A percentile compares a stretch with the other conserved stretches of the same genome.
phyloP scores from a whole-genome alignment of 1,284 basidiomycete species.

The Dichomitus squalens region DNA sequence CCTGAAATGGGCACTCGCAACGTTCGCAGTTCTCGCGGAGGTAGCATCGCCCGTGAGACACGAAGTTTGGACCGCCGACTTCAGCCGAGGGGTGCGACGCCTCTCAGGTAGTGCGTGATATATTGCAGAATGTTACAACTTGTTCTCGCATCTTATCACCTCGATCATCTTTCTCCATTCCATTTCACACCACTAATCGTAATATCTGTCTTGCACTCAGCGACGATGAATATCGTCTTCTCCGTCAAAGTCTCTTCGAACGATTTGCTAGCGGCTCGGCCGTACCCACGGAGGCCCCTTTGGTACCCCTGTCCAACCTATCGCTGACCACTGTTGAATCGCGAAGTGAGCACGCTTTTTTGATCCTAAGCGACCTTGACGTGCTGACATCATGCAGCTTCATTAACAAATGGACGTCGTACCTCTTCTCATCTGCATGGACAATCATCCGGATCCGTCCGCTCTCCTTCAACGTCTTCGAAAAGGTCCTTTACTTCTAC shows the following conservation, averaged over 20 bases:
- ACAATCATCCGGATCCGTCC: slow-evolving; percentile 38
- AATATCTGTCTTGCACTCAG: slow-evolving; percentile 38
- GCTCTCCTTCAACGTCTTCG: slow-evolving; percentile 62
- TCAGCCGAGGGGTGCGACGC: no score
- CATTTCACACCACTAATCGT: neutral
- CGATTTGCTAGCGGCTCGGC: slow-evolving; percentile 59
- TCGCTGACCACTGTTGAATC: slow-evolving; percentile 17
- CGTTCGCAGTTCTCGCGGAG: no score
- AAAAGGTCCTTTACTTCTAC: slow-evolving; percentile 61
- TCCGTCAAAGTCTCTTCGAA: slow-evolving; percentile 77
- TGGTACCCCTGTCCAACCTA: slow-evolving; percentile 51
- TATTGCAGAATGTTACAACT: no score
- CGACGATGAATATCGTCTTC: slow-evolving; percentile 76
- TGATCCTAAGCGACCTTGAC: neutral
- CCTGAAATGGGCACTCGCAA: no score
- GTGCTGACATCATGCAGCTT: slow-evolving; percentile 20
- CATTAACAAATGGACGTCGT: slow-evolving; percentile 37
- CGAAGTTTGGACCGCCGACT: no score
- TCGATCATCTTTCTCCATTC: neutral
- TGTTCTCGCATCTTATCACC: neutral
- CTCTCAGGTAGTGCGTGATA: no score
- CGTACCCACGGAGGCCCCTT: slow-evolving; percentile 59
- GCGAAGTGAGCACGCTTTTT: slow-evolving; percentile 22
- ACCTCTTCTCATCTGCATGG: slow-evolving; percentile 53
- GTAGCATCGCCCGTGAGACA: no score